Base-by-base conservation (phyloP, 805 yeast genomes). In the Starmerella khaoyaiensis region DNA sequence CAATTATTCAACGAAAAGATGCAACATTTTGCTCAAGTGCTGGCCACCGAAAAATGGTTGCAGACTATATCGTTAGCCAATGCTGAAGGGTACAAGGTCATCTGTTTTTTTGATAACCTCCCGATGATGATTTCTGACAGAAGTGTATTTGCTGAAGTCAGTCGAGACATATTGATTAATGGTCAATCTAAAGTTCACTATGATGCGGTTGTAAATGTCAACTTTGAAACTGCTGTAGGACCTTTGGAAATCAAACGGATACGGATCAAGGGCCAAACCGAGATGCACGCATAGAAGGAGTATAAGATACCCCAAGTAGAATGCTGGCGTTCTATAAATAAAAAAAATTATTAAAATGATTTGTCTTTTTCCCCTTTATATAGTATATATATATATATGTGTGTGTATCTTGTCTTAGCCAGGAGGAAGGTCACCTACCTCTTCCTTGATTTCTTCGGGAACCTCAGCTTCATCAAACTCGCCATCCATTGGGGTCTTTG, bases 371-470 rank as follows among this genome's bases (percentile, higher is more conserved):
- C n/a, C n/a, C n/a, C n/a, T n/a, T n/a, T n/a, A n/a, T n/a, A n/a
- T 23, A 11, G n/a, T 23, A 23, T 23, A 11, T n/a, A n/a, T 23
- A 23, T 23, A 23, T 11, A 23, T 23, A 11, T 23, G 26, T n/a
- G n/a, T 23, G 26, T 23, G n/a, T 14, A 10, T 19, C 31, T 14
- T 14, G 11, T 33, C 12, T 49, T 69, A 87, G 71, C 98, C 97
- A 20, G 98, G 98, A 45, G 98, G 98, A 54, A 87, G 70, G 59
- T 87, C 97, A 44, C 84, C 93, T 21, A 39, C 37, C 31, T 41
- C 79, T 42, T 71, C 74, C 44, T 64, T 64, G 12, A 62, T 61
- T 21, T 68, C 74, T 17, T 64, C 69, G 15, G 63, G 69, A 29
- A 58, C 63, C 32, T 35, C 74, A 16, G 64, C 69, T 10, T 62